These are phyloP conservation scores for Scedosporium aurantiacum DNA, from an alignment of 2,329 filamentous ascomycete species.

Conservation along the genomic window DNA sequence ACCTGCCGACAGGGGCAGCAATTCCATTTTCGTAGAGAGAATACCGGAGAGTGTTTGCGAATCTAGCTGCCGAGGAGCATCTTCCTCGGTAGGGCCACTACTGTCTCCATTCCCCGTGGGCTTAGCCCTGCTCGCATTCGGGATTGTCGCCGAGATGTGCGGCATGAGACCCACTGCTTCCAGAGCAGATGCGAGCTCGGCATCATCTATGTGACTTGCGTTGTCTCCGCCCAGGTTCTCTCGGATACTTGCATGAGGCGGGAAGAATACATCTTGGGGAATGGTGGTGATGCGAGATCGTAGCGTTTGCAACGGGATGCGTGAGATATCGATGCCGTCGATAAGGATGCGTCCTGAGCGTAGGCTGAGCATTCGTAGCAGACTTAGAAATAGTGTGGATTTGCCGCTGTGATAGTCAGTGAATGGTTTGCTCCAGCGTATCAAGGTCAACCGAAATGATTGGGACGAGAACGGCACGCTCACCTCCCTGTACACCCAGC, in stretches of 20 bases:
- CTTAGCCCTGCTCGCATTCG: not conserved
- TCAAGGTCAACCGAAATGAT: not conserved
- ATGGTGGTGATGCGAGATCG: conserved; percentile 12
- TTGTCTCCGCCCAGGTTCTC: conserved; percentile 2
- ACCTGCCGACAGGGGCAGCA: not conserved
- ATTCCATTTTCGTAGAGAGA: not conserved
- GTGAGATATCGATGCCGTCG: conserved; percentile 10
- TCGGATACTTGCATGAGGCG: not conserved
- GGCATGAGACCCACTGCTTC: not conserved
- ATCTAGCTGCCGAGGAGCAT: no score
- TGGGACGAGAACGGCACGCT: not conserved
- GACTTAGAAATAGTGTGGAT: not conserved
- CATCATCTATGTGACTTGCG: not conserved
- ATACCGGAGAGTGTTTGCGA: not conserved
- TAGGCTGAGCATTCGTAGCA: conserved; percentile 9
- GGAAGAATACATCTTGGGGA: conserved; percentile 12
- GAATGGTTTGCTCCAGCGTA: not conserved
- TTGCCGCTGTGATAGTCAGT: not conserved
- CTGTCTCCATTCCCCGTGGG: no score
- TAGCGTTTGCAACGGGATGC: conserved; percentile 10
- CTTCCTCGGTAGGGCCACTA: no score
- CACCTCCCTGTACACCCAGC: not conserved
- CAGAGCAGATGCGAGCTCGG: not conserved
- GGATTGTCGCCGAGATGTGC: not conserved
- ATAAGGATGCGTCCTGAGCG: conserved; percentile 9